These are phyloP conservation scores for Calcarisporium arbuscula DNA, from an alignment of 2,329 filamentous ascomycete species.

Conservation along the genomic window DNA sequence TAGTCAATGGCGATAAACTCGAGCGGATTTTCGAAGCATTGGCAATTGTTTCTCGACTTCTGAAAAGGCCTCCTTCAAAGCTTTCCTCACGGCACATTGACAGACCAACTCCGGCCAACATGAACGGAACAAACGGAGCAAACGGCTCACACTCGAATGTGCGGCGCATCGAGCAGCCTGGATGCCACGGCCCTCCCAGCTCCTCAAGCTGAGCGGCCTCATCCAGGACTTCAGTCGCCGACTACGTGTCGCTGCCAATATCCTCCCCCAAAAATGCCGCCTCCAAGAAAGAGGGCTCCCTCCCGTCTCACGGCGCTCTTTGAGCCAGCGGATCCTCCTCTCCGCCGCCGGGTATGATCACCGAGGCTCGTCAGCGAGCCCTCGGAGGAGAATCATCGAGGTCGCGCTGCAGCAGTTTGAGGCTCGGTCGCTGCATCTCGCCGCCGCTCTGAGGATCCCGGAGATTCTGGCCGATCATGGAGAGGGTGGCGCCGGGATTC, in stretches of 20 bases:
- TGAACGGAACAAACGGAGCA: too few species aligned
- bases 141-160: too few species aligned
- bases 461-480: constrained; percentile 22
- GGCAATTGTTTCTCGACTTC: too few species aligned
- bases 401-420: constrained; percentile 28
- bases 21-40: too few species aligned
- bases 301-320: constrained; percentile 18
- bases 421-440: constrained; percentile 25
- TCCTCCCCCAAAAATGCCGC: too few species aligned
- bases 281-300: too few species aligned
- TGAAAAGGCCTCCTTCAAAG: too few species aligned
- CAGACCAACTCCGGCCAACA: too few species aligned
- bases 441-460: constrained; percentile 23
- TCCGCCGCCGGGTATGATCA: constrained; percentile 25
- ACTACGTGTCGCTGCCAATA: too few species aligned
- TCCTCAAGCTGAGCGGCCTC: constrained; percentile 13
- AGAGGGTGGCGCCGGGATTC: constrained; percentile 15
- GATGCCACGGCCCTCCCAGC: constrained; percentile 3
- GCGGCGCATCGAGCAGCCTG: too few species aligned
- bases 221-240: constrained; percentile 14
- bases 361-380: constrained; percentile 26
- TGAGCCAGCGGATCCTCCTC: constrained; percentile 24
- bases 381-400: constrained; percentile 22
- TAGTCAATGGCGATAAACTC: too few species aligned
- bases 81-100: too few species aligned